Percentiles rank a stretch among this genome's conserved stretches.
Evolutionary conservation across 805 yeast genomes (phyloP).

Genomic region (Saccharomycopsis oosterbeekiorum): DNA sequence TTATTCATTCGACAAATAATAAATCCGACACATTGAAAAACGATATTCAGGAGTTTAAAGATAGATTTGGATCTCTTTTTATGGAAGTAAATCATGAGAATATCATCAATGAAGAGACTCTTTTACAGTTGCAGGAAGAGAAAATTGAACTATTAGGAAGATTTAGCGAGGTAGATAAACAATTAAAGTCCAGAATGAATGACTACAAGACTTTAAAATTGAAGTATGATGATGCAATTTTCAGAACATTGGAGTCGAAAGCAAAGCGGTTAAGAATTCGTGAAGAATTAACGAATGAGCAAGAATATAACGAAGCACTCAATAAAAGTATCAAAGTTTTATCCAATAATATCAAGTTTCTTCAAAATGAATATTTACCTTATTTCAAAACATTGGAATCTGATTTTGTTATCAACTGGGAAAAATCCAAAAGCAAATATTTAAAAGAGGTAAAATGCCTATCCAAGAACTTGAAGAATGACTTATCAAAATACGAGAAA

Average conservation of each 20-base stretch:
- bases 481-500: conserved; percentile 4
- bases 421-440: conserved; percentile 1
- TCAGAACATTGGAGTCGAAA: conserved; percentile 12
- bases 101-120: not conserved
- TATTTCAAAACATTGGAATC: not conserved
- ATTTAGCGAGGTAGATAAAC: not conserved
- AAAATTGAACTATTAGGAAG: not conserved
- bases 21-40: not conserved
- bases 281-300: conserved; percentile 7
- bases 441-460: conserved; percentile 1
- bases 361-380: conserved; percentile 1
- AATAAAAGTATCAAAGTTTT: conserved; percentile 2
- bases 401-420: conserved; percentile 4
- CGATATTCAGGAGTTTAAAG: not conserved
- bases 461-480: not conserved
- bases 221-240: conserved; percentile 13
- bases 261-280: conserved; percentile 12
- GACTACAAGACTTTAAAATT: conserved; percentile 4
- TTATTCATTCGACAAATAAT: not conserved
- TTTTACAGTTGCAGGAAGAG: not conserved
- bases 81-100: not conserved
- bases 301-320: conserved; percentile 14
- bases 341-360: not conserved
- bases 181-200: not conserved
- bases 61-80: not conserved